Conservation (phyloP, 768 basidiomycete genomes). For the Fomitopsis pulvina region DNA sequence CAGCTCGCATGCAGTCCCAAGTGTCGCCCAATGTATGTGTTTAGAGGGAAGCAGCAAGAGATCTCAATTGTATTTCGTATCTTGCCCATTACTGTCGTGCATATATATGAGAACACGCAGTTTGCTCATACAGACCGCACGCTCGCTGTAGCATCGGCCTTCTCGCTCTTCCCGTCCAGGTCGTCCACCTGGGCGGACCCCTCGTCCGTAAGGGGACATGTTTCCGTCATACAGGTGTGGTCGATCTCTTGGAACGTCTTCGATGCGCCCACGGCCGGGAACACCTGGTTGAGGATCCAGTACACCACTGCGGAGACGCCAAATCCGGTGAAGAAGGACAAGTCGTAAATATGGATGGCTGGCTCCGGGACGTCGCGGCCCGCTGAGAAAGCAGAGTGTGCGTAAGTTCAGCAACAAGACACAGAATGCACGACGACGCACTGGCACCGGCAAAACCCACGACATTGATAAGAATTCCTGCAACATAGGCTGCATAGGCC, state of each 20-base stretch:
- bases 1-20: not conserved
- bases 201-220: not conserved
- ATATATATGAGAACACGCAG: not conserved
- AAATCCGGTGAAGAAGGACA: slow-evolving; percentile 85
- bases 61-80: not conserved
- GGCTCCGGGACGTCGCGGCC: slow-evolving; percentile 56
- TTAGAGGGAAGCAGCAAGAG: not conserved
- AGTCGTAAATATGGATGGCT: slow-evolving; percentile 66
- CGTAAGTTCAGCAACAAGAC: not conserved
- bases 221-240: slow-evolving; percentile 25
- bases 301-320: slow-evolving; percentile 63
- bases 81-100: not conserved
- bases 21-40: not conserved
- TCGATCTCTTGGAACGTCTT: slow-evolving; percentile 51
- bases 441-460: slow-evolving; percentile 77
- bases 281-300: slow-evolving; percentile 47
- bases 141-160: not conserved
- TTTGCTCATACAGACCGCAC: not conserved
- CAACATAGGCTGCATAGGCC: slow-evolving; percentile 59
- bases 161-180: slow-evolving; percentile 6
- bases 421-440: slow-evolving; percentile 23
- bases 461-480: slow-evolving; percentile 77
- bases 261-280: slow-evolving; percentile 49
- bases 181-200: not conserved
- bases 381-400: slow-evolving; percentile 25